A percentile compares a stretch with the other conserved stretches of the same genome.
Conservation (phyloP, 1,284 basidiomycete species). For the Anthracocystis walkeri region DNA sequence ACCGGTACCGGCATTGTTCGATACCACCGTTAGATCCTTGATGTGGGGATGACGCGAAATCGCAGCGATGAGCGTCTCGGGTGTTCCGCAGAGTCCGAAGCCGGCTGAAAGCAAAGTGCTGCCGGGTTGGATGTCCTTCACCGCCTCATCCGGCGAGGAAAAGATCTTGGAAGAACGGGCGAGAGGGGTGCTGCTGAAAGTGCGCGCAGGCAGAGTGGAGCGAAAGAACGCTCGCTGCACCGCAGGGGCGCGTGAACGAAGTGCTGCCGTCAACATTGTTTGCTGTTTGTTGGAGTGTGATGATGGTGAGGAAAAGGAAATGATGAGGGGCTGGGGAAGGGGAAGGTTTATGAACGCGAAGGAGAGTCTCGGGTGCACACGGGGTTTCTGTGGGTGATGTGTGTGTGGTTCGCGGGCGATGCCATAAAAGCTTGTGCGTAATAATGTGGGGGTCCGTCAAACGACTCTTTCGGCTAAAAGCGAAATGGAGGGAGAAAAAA, state of each 20-base stretch:
- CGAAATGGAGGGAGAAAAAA: not conserved
- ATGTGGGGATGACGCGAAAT: constrained; percentile 53
- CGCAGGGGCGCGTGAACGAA: constrained; percentile 21
- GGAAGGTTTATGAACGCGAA: too few relatives aligned
- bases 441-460: too few relatives aligned
- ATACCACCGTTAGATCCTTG: constrained; percentile 62
- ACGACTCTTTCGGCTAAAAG: not conserved
- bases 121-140: constrained; percentile 62
- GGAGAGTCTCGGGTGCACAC: too few relatives aligned
- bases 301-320: not conserved
- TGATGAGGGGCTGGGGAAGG: too few relatives aligned
- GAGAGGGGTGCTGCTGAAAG: constrained; percentile 16
- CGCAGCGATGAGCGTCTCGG: constrained; percentile 66
- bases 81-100: constrained; percentile 68
- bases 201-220: constrained; percentile 27
- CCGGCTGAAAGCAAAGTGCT: constrained; percentile 62
- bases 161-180: constrained; percentile 49
- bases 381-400: too few relatives aligned
- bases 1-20: constrained; percentile 68
- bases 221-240: constrained; percentile 18
- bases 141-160: constrained; percentile 59
- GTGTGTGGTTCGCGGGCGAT: too few relatives aligned
- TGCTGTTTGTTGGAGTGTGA: not conserved
- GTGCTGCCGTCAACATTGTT: constrained; percentile 30
- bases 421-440: too few relatives aligned